These are phyloP conservation scores for Coemansia sp. DNA, from an alignment of 192 early-diverging fungal genomes.

Conservation along the genomic window DNA sequence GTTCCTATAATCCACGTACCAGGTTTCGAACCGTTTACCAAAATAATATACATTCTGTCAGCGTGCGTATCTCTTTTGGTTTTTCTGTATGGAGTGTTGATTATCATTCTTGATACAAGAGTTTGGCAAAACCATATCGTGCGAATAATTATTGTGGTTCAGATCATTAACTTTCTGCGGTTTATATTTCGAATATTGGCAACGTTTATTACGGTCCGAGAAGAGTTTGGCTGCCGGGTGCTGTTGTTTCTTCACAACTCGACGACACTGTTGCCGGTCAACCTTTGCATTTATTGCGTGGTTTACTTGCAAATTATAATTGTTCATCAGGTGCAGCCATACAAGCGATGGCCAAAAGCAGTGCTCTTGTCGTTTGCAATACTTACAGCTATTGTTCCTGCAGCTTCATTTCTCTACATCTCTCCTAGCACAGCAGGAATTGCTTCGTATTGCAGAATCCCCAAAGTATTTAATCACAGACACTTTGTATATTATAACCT, in stretches of 20 bases:
- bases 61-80: constrained; percentile 13
- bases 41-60: constrained; percentile 15
- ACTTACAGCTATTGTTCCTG: constrained; percentile 15
- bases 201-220: neutral
- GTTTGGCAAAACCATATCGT: constrained; percentile 33
- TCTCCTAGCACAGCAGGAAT: neutral
- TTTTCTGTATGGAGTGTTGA: constrained; percentile 28
- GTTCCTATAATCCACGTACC: constrained; percentile 2
- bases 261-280: constrained; percentile 17
- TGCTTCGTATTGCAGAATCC: constrained; percentile 13
- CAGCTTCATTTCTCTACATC: constrained; percentile 15
- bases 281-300: constrained; percentile 32
- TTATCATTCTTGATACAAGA: constrained; percentile 3
- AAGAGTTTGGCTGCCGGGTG: constrained; percentile 25
- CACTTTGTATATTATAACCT: constrained; percentile 18
- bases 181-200: constrained; percentile 26
- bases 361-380: constrained; percentile 14
- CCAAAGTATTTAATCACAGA: neutral
- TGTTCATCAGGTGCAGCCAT: constrained; percentile 31
- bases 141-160: constrained; percentile 29
- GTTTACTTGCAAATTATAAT: constrained; percentile 44
- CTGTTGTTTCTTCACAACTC: constrained; percentile 24
- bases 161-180: constrained; percentile 30
- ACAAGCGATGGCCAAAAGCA: constrained; percentile 29
- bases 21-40: constrained; percentile 11